Percentiles rank a stretch among this genome's conserved stretches.
Conservation (phyloP, 257 asterid genomes). For the Knoxia roxburghii region DNA sequence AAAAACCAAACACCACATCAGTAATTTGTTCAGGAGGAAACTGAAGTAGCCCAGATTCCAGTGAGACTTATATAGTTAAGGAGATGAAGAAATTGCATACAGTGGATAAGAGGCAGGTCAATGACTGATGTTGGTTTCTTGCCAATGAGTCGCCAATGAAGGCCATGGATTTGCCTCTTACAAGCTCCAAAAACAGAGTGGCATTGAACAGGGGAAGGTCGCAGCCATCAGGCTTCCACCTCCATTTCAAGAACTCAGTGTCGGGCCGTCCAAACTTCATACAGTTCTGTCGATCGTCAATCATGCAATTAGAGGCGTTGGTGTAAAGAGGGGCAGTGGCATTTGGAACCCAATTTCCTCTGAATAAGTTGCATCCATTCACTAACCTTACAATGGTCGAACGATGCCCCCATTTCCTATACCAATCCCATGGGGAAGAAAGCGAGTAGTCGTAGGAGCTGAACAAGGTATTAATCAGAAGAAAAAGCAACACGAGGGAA, state of each 20-base stretch:
- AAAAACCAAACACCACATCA: too few relatives aligned
- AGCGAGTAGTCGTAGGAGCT: background rate
- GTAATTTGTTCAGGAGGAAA: too few relatives aligned
- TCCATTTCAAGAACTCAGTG: conserved; percentile 29
- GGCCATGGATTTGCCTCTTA: conserved; percentile 54
- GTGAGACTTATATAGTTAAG: too few relatives aligned
- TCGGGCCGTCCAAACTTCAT: conserved; percentile 33
- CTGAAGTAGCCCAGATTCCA: too few relatives aligned
- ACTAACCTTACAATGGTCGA: background rate
- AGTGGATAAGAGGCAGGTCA: conserved; percentile 63
- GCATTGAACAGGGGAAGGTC: conserved; percentile 54
- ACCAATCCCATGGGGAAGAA: background rate
- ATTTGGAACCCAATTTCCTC: conserved; percentile 58
- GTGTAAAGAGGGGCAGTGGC: conserved; percentile 54
- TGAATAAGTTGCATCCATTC: conserved; percentile 29
- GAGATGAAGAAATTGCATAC: conserved; percentile 21
- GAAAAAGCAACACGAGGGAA: background rate
- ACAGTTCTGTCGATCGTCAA: conserved; percentile 34
- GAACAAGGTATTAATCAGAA: background rate
- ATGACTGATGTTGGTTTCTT: conserved; percentile 71
- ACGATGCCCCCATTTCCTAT: background rate
- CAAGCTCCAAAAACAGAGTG: conserved; percentile 46
- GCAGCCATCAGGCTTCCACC: conserved; percentile 49
- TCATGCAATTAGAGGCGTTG: conserved; percentile 27
- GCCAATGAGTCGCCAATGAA: conserved; percentile 75